Conservation (phyloP, 305 asterid genomes). For the Euphrasia arctica region DNA sequence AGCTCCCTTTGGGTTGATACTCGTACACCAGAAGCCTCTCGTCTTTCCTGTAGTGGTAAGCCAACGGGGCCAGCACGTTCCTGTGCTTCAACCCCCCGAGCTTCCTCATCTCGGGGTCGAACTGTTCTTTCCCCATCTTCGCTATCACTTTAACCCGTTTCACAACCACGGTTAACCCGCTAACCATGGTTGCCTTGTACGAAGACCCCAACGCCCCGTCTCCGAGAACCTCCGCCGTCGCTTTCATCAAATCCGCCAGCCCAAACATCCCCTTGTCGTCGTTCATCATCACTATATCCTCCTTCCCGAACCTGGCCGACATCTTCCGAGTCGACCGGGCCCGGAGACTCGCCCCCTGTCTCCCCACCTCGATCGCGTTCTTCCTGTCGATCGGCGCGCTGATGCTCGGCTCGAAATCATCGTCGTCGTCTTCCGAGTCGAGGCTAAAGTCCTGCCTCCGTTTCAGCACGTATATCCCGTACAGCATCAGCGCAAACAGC, state of each 20-base stretch:
- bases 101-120: slow-evolving; percentile 56
- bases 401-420: slow-evolving; percentile 25
- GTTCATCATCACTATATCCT: slow-evolving; percentile 57
- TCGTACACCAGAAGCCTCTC: slow-evolving; percentile 73
- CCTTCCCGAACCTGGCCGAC: slow-evolving; percentile 32
- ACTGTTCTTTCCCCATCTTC: slow-evolving; percentile 50
- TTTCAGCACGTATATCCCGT: slow-evolving; percentile 41
- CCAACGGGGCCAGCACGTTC: slow-evolving; percentile 64
- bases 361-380: slow-evolving; percentile 27
- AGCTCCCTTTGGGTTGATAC: slow-evolving; percentile 58
- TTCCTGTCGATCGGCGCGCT: slow-evolving; percentile 22
- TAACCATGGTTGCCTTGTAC: slow-evolving; percentile 63
- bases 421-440: not conserved
- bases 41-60: slow-evolving; percentile 66
- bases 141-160: slow-evolving; percentile 65
- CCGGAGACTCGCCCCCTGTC: slow-evolving; percentile 22
- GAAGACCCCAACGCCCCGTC: slow-evolving; percentile 59
- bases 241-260: slow-evolving; percentile 71
- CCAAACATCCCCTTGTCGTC: slow-evolving; percentile 62
- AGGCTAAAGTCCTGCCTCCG: slow-evolving; percentile 32
- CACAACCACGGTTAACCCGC: slow-evolving; percentile 61
- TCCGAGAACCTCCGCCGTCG: slow-evolving; percentile 74
- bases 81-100: slow-evolving; percentile 61
- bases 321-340: slow-evolving; percentile 26
- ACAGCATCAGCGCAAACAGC: slow-evolving; percentile 33